Base-by-base conservation (phyloP, 1,284 basidiomycete species). In the Ganoderma lingzhi region DNA sequence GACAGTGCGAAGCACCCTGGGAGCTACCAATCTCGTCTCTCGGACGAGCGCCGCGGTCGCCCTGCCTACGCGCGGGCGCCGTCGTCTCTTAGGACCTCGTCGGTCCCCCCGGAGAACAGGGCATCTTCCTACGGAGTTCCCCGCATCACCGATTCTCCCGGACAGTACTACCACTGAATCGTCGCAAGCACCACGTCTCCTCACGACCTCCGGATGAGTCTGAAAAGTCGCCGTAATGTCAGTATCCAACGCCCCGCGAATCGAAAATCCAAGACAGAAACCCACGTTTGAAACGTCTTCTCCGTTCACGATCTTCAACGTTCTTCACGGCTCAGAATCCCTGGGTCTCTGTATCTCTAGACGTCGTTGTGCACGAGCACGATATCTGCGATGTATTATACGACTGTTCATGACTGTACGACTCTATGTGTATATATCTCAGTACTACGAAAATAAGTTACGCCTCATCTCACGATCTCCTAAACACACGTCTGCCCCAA, bases 401-500 rank as follows among this genome's bases (percentile, higher is more conserved):
- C 61, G 69, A 67, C 44, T 68, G 67, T 53, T 63, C 45, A 68
- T 62, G 67, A 62, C 37, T 62, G 63, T 42, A 59, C 44, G 61
- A 59, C 8, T 51, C 23, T 58, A 48, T 3, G 44, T 3, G 44
- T 45, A 45, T 45, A 19, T n/a, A 30, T 44, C 48, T 51, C 53
- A 58, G 35, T 10, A 53, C 9, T 14, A 8, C 44, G 23, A 55
- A 44, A 65, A 72, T 67, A 69, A 69, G 42, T 66, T 67, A 71
- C 41, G 2, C 35, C 23, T n/a, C 41, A 8, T 45, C 14, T 64
- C 63, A 64, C 58, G 77, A 81, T 68, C 84, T 80, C 66, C 82
- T 77, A 23, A 86, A 53, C 35, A 85, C 67, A 64, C 82, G 79
- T 65, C 81, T 77, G 71, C 81, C 81, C 84, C 84, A 85, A 32